A percentile compares a stretch with the other conserved stretches of the same genome.
Conservation (phyloP, 306 rosid species). For the Glycine soja region DNA sequence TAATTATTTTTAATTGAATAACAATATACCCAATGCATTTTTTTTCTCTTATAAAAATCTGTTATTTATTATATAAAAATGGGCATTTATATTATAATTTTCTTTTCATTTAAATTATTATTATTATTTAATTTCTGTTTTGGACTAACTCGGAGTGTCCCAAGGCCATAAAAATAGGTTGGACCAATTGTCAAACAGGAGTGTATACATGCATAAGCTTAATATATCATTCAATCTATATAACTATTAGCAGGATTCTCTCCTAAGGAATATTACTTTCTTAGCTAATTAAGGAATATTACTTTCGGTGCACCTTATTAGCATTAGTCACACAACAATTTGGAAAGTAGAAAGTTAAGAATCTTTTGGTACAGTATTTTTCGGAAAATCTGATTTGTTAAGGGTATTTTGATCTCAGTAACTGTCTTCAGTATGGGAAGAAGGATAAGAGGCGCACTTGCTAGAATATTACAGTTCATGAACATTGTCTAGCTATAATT, state of each 20-base stretch:
- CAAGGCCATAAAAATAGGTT: neutral
- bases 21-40: no score
- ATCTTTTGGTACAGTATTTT: neutral
- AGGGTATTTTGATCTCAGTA: neutral
- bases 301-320: neutral
- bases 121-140: neutral
- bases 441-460: neutral
- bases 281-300: neutral
- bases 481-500: neutral
- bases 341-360: neutral
- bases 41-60: neutral
- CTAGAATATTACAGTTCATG: neutral
- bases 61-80: no score
- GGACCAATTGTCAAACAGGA: neutral
- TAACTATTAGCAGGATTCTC: neutral
- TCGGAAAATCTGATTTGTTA: slow-evolving; percentile 18
- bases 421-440: neutral
- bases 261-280: neutral
- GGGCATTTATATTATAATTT: no score
- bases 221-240: neutral
- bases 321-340: neutral
- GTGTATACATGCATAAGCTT: neutral
- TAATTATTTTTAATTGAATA: no score
- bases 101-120: neutral
- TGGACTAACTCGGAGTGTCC: no score